Conservation (phyloP, 139 green algal species). For the Chlamydomonas sp. region DNA sequence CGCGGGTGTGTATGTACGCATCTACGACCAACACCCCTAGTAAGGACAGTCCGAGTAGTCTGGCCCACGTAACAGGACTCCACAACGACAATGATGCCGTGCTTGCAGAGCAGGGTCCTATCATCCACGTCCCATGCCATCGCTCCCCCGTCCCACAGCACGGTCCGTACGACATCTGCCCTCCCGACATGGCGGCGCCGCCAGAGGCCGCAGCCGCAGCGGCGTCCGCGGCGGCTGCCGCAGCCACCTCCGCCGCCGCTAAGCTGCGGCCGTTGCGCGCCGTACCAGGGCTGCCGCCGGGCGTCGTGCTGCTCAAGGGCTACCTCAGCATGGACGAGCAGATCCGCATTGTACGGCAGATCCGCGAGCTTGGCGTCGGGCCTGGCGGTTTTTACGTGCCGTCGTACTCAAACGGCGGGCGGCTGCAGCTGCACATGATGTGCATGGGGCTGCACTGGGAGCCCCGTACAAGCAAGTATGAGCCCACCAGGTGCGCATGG, state of each 20-base stretch:
- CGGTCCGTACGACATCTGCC: conserved; percentile 52
- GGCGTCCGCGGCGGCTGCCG: neutral
- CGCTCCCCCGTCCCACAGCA: neutral
- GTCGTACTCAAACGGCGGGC: conserved; percentile 46
- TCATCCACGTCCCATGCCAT: neutral
- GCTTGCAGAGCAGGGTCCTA: too few species aligned
- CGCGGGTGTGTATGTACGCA: too few species aligned
- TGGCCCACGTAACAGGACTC: too few species aligned
- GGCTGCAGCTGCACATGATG: conserved; percentile 74
- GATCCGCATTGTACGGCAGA: conserved; percentile 48
- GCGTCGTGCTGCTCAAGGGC: conserved; percentile 61
- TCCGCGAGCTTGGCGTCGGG: conserved; percentile 58
- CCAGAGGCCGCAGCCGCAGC: neutral
- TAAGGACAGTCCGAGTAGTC: too few species aligned
- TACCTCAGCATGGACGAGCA: conserved; percentile 61
- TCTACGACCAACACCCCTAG: too few species aligned
- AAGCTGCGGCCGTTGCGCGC: neutral
- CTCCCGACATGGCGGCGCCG: conserved; percentile 5
- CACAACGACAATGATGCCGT: too few species aligned
- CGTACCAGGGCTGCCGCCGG: conserved; percentile 44
- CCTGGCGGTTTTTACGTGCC: conserved; percentile 73
- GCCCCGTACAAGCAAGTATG: conserved; percentile 53
- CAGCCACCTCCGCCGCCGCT: neutral
- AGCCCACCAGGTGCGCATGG: conserved; percentile 19
- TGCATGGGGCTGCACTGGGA: conserved; percentile 64